These are phyloP conservation scores for Talinum fruticosum DNA, from an alignment of 148 eudicot species.

Conservation along the genomic window DNA sequence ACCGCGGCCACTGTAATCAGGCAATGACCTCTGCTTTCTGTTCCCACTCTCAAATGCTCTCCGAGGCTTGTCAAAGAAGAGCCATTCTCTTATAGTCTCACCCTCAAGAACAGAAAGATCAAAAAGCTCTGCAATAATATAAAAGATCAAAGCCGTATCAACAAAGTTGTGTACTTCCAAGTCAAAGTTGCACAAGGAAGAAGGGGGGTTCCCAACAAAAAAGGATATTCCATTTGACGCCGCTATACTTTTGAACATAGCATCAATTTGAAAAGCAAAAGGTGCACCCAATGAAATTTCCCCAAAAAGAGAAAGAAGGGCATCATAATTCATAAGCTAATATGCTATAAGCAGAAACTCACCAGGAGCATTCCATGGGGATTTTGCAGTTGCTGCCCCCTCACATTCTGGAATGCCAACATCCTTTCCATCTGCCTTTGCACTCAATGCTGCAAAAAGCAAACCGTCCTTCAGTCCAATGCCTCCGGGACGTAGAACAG, in stretches of 20 bases:
- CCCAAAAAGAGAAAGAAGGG: background rate
- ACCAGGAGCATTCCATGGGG: constrained; percentile 99
- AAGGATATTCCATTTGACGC: background rate
- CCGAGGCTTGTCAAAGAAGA: constrained; percentile 95
- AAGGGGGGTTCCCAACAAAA: background rate
- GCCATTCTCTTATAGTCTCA: constrained; percentile 94
- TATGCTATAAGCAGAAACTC: constrained; percentile 12
- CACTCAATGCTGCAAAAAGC: constrained; percentile 85
- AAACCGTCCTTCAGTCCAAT: constrained; percentile 84
- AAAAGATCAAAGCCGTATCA: background rate
- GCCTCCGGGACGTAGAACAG: constrained; percentile 90
- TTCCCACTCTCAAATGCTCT: constrained; percentile 98
- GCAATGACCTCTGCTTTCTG: constrained; percentile 89
- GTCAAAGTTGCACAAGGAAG: background rate
- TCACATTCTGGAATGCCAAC: constrained; percentile 97
- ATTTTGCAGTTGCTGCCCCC: constrained; percentile 94
- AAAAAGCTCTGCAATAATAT: constrained; percentile 69
- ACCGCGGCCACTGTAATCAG: constrained; percentile 96
- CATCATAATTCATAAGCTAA: background rate
- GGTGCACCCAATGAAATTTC: background rate
- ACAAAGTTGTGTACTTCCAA: background rate
- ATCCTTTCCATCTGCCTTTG: constrained; percentile 76
- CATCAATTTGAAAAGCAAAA: background rate
- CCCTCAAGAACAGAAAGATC: constrained; percentile 78
- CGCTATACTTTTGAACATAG: too few relatives aligned